These are phyloP conservation scores for Penicillium longicatenatum DNA, from an alignment of 495 filamentous ascomycete genomes.

Conservation along the genomic window DNA sequence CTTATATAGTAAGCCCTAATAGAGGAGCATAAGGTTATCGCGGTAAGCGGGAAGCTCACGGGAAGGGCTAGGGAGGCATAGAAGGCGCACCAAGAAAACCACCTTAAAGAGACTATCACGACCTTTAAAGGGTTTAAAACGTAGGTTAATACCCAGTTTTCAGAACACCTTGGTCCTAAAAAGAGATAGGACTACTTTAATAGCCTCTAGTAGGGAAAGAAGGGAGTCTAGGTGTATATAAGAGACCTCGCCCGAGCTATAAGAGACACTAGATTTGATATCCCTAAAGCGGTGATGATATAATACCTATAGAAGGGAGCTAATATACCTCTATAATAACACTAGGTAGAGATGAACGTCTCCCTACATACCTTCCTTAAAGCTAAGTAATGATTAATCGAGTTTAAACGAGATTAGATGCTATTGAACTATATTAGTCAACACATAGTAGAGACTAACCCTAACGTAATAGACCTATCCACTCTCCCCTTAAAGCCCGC, in stretches of 20 bases:
- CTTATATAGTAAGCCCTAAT: too few relatives aligned
- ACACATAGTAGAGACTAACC: too few relatives aligned
- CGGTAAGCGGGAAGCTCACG: too few relatives aligned
- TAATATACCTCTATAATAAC: background rate
- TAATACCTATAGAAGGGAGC: background rate
- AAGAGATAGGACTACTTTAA: background rate
- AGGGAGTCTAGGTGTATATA: background rate
- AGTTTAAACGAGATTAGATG: background rate
- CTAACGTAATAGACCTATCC: background rate
- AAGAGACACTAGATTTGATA: background rate
- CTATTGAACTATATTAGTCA: background rate
- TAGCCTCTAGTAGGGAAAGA: background rate
- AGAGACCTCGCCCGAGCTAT: background rate
- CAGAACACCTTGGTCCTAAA: background rate
- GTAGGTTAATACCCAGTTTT: background rate
- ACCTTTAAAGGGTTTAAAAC: too few relatives aligned
- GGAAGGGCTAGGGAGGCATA: too few relatives aligned
- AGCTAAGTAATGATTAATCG: background rate
- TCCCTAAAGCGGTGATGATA: background rate
- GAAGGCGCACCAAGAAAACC: too few relatives aligned
- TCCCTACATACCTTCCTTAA: background rate
- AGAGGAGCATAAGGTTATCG: too few relatives aligned
- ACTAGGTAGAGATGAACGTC: background rate
- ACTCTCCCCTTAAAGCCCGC: too few relatives aligned
- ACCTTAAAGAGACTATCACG: too few relatives aligned